A percentile compares a stretch with the other conserved stretches of the same genome.
Evolutionary conservation across 805 yeast genomes (phyloP).

Genomic region (Metschnikowia drakensbergensis): DNA sequence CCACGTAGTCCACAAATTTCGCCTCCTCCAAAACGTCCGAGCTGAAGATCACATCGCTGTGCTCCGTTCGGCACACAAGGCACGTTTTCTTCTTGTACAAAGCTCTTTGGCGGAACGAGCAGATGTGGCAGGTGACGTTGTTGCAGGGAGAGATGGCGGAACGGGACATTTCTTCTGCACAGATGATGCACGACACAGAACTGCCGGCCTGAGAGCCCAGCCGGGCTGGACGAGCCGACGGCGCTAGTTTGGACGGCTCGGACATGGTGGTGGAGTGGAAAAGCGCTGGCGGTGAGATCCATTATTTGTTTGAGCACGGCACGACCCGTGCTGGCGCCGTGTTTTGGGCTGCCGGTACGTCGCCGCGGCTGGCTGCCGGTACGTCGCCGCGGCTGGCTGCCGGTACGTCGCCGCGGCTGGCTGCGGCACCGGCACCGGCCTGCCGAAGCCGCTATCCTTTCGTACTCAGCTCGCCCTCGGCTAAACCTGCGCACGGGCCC

Average conservation of each 20-base stretch:
- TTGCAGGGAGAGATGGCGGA: constrained; percentile 78
- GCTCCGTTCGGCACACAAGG: constrained; percentile 78
- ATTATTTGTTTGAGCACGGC: neutral
- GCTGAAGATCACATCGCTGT: constrained; percentile 54
- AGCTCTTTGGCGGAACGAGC: constrained; percentile 81
- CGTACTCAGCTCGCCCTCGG: too few species aligned
- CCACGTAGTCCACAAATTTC: constrained; percentile 34
- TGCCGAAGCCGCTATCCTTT: too few species aligned
- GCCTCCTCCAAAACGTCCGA: constrained; percentile 35
- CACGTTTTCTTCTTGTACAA: constrained; percentile 71
- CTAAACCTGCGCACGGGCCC: too few species aligned
- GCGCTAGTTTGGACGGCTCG: neutral
- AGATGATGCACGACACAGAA: constrained; percentile 62
- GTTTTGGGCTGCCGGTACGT: too few species aligned
- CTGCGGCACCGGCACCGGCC: too few species aligned
- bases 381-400: too few species aligned
- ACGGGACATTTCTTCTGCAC: constrained; percentile 67
- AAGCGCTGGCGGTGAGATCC: neutral
- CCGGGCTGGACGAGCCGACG: neutral
- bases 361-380: too few species aligned
- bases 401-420: too few species aligned
- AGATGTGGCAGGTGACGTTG: constrained; percentile 77
- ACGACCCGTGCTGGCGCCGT: neutral
- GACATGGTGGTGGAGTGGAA: neutral
- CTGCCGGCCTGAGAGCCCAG: neutral